These are phyloP conservation scores for Inosperma sp. DNA, from an alignment of 768 basidiomycete species.

Conservation along the genomic window DNA sequence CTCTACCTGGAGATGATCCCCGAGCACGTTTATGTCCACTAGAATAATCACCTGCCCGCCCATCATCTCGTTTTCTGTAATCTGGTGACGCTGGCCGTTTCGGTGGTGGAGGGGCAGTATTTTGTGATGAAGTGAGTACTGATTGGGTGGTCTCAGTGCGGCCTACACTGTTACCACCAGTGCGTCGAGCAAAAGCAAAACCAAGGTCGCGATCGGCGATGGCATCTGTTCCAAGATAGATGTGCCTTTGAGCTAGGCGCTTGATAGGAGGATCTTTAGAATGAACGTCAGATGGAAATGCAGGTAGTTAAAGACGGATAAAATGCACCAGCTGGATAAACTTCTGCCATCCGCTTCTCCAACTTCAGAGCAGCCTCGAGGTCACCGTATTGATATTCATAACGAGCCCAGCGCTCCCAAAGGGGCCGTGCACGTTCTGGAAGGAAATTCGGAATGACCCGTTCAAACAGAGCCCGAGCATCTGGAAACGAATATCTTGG, in stretches of 20 bases:
- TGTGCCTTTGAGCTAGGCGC: conserved; percentile 83
- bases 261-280: conserved; percentile 80
- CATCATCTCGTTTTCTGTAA: conserved; percentile 29
- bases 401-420: conserved; percentile 95
- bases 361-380: conserved; percentile 82
- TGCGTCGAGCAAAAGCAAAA: conserved; percentile 52
- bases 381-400: conserved; percentile 95
- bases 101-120: neutral
- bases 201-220: conserved; percentile 89
- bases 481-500: conserved; percentile 45
- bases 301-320: conserved; percentile 5
- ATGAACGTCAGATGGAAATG: neutral
- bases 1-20: conserved; percentile 20
- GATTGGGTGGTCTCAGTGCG: conserved; percentile 36
- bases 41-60: conserved; percentile 26
- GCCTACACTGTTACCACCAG: conserved; percentile 21
- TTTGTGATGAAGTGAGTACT: conserved; percentile 20
- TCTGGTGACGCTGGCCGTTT: conserved; percentile 38
- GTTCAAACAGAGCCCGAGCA: conserved; percentile 92
- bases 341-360: conserved; percentile 83
- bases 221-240: conserved; percentile 78
- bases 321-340: conserved; percentile 73
- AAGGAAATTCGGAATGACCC: conserved; percentile 72
- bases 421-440: conserved; percentile 76
- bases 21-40: conserved; percentile 35